phyloP scores from a whole-genome alignment of 2,329 filamentous ascomycete genomes.

The Cadophora sp. region DNA sequence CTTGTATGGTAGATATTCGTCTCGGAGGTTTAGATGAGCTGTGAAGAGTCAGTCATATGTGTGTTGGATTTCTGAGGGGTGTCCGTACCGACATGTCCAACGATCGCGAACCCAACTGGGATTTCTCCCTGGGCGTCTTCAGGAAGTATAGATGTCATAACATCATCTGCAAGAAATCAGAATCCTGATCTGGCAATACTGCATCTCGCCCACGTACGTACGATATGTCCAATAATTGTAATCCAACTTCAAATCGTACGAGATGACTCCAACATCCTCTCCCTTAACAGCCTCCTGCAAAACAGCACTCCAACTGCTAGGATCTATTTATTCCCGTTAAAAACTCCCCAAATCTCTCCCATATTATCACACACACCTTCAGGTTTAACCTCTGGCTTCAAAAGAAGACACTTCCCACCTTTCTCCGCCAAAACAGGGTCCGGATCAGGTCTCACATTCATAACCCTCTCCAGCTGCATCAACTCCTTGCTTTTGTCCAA shows the following conservation, averaged over 20 bases:
- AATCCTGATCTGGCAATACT: neutral
- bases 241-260: conserved; percentile 76
- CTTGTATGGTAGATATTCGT: conserved; percentile 85
- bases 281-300: conserved; percentile 72
- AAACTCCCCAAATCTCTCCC: neutral
- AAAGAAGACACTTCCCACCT: conserved; percentile 67
- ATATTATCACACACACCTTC: conserved; percentile 48
- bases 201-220: conserved; percentile 50
- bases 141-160: conserved; percentile 82
- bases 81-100: conserved; percentile 79
- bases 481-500: conserved; percentile 72
- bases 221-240: conserved; percentile 89
- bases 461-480: conserved; percentile 67
- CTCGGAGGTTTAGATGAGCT: conserved; percentile 91
- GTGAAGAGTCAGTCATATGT: conserved; percentile 26
- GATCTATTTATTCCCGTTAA: conserved; percentile 55
- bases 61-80: conserved; percentile 18
- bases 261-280: conserved; percentile 73
- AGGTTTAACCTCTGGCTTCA: conserved; percentile 62
- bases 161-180: conserved; percentile 57
- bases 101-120: conserved; percentile 84
- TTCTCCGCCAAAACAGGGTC: conserved; percentile 57
- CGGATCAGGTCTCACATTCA: conserved; percentile 68
- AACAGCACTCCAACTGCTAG: conserved; percentile 77
- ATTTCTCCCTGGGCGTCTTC: conserved; percentile 81